Evolutionary conservation across 495 filamentous ascomycete genomes (phyloP), one percentile per base, ranked within the genome.

Genomic region (Hypoxylon lienhwacheense): DNA sequence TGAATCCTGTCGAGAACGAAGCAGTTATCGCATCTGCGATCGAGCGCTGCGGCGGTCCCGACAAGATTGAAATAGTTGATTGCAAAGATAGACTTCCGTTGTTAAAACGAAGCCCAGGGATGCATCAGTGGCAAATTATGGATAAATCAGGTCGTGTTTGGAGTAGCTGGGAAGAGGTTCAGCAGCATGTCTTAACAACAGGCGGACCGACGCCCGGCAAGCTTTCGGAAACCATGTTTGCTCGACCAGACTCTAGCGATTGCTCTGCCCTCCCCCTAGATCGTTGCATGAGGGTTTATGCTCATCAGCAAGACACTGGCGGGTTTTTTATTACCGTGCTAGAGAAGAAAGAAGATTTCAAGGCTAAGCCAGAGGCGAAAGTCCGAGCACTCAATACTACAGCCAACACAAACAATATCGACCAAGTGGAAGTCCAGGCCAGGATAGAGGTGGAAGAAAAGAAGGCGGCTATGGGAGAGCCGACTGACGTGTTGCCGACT

Each of bases 1-100:
- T 98, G 87, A 98, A 97, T 70, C 92, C 93, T 0, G 79, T 97
- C 16, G 93, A 98, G 69, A 95, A 98, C 65, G 93, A 98, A 74
- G 87, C 95, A n/a, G 90, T 97, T 15, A 72, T 98, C 48, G 71
- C 71, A 10, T 70, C 77, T 2, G 92, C 95, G 3, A 95, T 97
- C 60, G 87, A 90, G 53, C 81, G 91, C 32, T 97, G 91, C 62
- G 93, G 93, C 53, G 93, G 93, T 6, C 66, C 81, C 1, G 79
- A 81, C 17, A 95, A 92, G 61, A 87, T 97, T 26, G 75, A 82
- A 39, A 83, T 99, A 34, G 64, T 97, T 35, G 89, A 96, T 62
- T 91, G 86, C 75, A 85, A 80, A 65, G 77, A 86, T 49, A 78
- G 84, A 64, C 77, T 99, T 16, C 85, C 89, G 14, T 77, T 81